Base-by-base conservation (phyloP, 139 green algal species). In the Chlamydomonas schloesseri region DNA sequence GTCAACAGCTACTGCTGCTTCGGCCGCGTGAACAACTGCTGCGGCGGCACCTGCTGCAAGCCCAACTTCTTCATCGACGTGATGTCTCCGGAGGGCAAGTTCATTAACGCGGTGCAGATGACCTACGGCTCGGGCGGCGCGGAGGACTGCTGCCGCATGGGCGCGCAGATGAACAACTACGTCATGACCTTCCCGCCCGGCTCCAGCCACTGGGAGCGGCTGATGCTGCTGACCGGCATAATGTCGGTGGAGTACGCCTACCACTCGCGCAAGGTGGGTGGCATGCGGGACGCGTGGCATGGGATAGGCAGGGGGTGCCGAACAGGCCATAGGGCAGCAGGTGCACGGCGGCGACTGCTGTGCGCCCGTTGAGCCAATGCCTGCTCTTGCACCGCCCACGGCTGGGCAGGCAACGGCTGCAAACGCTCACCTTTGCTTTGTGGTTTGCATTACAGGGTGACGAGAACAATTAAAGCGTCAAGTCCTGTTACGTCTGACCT, bases 1-100 rank as follows among this genome's bases (percentile, higher is more conserved):
- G 36, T 74, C 21, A 83, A 82, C 47, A 29, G 70, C 57, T 53
- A 57, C 20, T 88, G 79, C 71, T 92, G 89, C 71, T 91, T 60
- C 67, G 89, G 89, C 31, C 86, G 80, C 26, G 86, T 91, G 50
- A 89, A 90, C 84, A 92, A 92, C 84, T 92, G 89, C 89, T 92
- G 73, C 64, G 89, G 89, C 60, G 85, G 80, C 42, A 92, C 89
- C 26, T 92, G 89, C 89, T 90, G 78, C 78, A 86, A 80, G 50
- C 81, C 80, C 33, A 82, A 83, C 73, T 71, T 88, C 47, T 73
- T 92, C 36, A 88, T 91, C 55, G 89, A 92, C 73, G 36, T 91
- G 21, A 18, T 90, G 70, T 84, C 89, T 26, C n/a, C 82, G 42
- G 33, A 76, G 36, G 72, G 72, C 72, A 82, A 74, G 34, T 21